These are phyloP conservation scores for Diplocarpon rosae DNA, from an alignment of 2,329 filamentous ascomycete species.

Conservation along the genomic window DNA sequence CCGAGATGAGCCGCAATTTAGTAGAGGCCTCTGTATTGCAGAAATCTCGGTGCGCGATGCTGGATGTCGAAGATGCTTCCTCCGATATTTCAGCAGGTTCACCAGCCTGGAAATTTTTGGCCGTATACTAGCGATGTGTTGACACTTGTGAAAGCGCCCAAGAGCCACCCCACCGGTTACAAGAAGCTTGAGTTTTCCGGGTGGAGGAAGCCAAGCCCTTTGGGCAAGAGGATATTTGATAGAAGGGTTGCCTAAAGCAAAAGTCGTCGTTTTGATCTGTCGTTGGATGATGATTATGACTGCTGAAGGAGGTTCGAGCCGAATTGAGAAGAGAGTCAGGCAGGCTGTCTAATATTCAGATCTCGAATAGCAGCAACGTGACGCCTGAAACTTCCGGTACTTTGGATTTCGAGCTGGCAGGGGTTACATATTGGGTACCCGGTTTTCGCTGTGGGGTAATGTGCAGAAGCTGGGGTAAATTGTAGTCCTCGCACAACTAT, in stretches of 20 bases:
- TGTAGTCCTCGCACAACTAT: too few species aligned
- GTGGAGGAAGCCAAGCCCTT: conserved; percentile 1
- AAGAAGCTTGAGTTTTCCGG: conserved; percentile 1
- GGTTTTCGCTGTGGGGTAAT: background rate
- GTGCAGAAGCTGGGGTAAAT: background rate
- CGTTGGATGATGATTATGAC: conserved; percentile 1
- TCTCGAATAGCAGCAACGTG: background rate
- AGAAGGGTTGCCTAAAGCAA: conserved; percentile 3
- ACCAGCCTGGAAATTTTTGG: background rate
- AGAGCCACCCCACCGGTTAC: background rate
- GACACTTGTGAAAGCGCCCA: conserved; percentile 3
- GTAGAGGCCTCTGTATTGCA: background rate
- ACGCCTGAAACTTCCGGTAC: background rate
- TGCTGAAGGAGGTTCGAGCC: conserved; percentile 2
- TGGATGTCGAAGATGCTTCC: background rate
- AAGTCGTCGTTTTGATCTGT: background rate
- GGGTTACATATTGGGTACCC: background rate
- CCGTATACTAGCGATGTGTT: background rate
- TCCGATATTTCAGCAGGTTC: background rate
- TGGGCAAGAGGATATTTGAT: conserved; percentile 4
- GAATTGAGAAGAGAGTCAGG: background rate
- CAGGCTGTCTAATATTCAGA: background rate
- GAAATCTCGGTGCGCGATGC: background rate
- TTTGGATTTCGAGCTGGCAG: background rate
- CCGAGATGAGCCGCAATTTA: conserved; percentile 5